phyloP scores from a whole-genome alignment of 495 filamentous ascomycete genomes.

The Penicillium fimorum region DNA sequence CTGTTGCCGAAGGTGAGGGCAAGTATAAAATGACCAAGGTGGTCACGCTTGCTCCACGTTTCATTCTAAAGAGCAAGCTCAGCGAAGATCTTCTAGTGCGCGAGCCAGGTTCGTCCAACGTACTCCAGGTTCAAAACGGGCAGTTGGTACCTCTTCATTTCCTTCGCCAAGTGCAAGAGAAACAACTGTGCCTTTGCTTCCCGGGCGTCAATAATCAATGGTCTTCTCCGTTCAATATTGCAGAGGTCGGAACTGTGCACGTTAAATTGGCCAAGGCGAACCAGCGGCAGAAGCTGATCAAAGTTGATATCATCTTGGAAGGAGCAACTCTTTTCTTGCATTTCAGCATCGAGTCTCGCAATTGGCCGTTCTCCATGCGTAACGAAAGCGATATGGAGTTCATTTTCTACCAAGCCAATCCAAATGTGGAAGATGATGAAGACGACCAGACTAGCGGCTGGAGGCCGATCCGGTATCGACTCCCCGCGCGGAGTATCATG shows the following conservation, averaged over 20 bases:
- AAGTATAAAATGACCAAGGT: slow-evolving; percentile 98
- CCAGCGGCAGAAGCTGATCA: slow-evolving; percentile 83
- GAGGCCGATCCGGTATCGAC: slow-evolving; percentile 87
- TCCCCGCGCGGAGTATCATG: slow-evolving; percentile 96
- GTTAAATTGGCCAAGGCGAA: slow-evolving; percentile 89
- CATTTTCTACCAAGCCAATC: slow-evolving; percentile 86
- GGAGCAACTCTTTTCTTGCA: slow-evolving; percentile 90
- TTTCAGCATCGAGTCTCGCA: slow-evolving; percentile 81
- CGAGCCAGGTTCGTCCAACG: slow-evolving; percentile 82
- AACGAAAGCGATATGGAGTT: slow-evolving; percentile 97
- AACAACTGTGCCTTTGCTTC: slow-evolving; percentile 91
- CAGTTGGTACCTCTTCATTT: slow-evolving; percentile 82
- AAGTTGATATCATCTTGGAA: slow-evolving; percentile 88
- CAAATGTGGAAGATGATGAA: slow-evolving; percentile 76
- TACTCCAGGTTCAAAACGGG: slow-evolving; percentile 71
- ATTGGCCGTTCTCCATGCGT: slow-evolving; percentile 98
- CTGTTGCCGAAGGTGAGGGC: slow-evolving; percentile 84
- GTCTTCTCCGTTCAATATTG: slow-evolving; percentile 97
- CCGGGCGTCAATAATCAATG: slow-evolving; percentile 95
- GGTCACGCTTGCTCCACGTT: slow-evolving; percentile 88
- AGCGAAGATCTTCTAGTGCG: slow-evolving; percentile 83
- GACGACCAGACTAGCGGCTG: slow-evolving; percentile 77
- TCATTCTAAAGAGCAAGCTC: slow-evolving; percentile 90
- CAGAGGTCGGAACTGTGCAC: slow-evolving; percentile 85
- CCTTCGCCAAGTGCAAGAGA: slow-evolving; percentile 70